Evolutionary conservation across 495 filamentous ascomycete species (phyloP).

Genomic region (Lasiosphaeria hispida): DNA sequence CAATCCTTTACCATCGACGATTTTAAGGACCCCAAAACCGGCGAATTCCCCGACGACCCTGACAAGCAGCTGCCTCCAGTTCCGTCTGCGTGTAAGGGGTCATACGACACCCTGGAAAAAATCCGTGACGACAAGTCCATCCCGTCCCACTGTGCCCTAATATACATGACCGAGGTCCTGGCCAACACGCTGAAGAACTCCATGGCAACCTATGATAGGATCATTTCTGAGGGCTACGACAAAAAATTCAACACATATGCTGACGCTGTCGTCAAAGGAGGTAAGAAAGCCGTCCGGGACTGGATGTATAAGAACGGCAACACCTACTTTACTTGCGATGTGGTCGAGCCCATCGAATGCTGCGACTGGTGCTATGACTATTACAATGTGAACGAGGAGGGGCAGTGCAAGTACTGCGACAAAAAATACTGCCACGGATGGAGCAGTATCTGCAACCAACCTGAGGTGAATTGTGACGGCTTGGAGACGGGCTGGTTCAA

Average conservation of each 20-base stretch:
- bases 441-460: slow-evolving; percentile 1
- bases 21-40: neutral
- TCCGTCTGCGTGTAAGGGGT: neutral
- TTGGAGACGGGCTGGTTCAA: neutral
- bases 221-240: slow-evolving; percentile 11
- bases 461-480: slow-evolving; percentile 1
- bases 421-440: neutral
- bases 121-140: neutral
- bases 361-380: neutral
- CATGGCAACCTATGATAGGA: neutral
- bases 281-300: neutral
- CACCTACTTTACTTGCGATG: slow-evolving; percentile 9
- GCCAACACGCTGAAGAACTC: neutral
- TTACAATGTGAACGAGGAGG: neutral
- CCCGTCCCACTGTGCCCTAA: neutral
- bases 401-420: slow-evolving; percentile 5
- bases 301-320: slow-evolving; percentile 8
- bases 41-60: neutral
- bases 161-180: slow-evolving; percentile 3
- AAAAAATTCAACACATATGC: slow-evolving; percentile 7
- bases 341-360: neutral
- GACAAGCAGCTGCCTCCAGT: neutral
- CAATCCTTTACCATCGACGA: slow-evolving; percentile 1
- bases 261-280: neutral
- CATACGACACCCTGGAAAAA: neutral